Conservation (phyloP, 768 basidiomycete genomes). For the Leccinum subtestaceum region DNA sequence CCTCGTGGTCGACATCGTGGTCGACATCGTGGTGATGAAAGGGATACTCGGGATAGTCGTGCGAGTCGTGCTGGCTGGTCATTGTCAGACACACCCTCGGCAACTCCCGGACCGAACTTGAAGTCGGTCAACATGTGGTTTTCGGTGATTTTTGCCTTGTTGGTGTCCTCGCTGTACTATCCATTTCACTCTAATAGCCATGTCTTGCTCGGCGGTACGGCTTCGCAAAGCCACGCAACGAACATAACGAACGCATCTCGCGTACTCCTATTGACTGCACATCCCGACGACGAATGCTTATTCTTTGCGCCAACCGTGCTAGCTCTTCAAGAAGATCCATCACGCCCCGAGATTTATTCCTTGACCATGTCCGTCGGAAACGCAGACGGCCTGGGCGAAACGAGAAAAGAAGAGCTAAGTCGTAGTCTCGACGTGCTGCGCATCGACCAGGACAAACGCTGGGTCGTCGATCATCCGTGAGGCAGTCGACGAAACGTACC, state of each 20-base stretch:
- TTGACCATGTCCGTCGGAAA: constrained; percentile 80
- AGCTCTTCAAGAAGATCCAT: constrained; percentile 37
- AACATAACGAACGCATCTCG: constrained; percentile 7
- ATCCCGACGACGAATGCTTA: constrained; percentile 93
- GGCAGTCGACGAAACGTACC: constrained; percentile 28
- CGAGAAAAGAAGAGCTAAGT: constrained; percentile 56
- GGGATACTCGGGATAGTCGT: constrained; percentile 25
- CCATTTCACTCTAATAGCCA: constrained; percentile 25
- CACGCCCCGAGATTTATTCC: constrained; percentile 44
- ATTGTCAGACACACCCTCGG: constrained; percentile 22
- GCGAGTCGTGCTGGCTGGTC: constrained; percentile 18
- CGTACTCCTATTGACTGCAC: constrained; percentile 79
- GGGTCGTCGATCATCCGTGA: constrained; percentile 71
- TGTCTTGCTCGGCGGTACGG: constrained; percentile 12
- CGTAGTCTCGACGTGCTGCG: constrained; percentile 68
- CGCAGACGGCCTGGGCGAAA: constrained; percentile 69
- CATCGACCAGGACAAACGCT: constrained; percentile 50
- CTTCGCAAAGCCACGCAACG: background rate
- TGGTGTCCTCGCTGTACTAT: constrained; percentile 26
- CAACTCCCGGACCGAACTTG: constrained; percentile 15
- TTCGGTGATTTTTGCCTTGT: constrained; percentile 11
- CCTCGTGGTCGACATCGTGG: constrained; percentile 16
- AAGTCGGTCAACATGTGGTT: constrained; percentile 11
- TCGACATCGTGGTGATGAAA: constrained; percentile 11
- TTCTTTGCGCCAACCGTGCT: constrained; percentile 89